Evolutionary conservation across 208 protist genomes (phyloP), one percentile per base, ranked within the genome.

Genomic region (Crithidia expoeki): DNA sequence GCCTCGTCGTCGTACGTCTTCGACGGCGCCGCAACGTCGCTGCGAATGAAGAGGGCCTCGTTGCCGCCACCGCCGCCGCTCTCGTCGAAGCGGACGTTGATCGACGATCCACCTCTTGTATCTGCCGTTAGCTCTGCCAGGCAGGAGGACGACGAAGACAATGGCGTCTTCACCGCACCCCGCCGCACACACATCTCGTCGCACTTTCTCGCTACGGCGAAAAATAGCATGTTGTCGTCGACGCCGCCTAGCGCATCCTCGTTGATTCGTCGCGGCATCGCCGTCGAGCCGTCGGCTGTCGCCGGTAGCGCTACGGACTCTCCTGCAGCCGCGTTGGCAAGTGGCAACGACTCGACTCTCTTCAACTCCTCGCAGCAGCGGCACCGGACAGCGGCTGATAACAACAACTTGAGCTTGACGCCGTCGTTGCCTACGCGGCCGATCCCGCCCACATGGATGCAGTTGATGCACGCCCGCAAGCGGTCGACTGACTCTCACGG

Each of bases 391-490:
- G 42, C 27, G 2, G 10, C 58, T 19, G 58, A 49, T 2, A 33
- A 36, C 51, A 36, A 1, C 28, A 57, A 7, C 30, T 10, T 17
- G 42, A 47, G 42, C n/a, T 17, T 17, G 16, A 47, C 42, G 42
- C 16, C 12, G 16, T 47, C 42, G 42, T 17, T 47, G 42, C 10
- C 27, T 1, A 19, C 59, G 1, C 42, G 59, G 4, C n/a, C 28
- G 0, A 19, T 17, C 0, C 33, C 61, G 49, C 61, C 47, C 21
- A 30, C 61, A 33, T 69, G 64, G 64, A 51, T 14, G 64, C 64
- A 46, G 6, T 28, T 47, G 51, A 51, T 21, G 38, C 1, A 11
- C 28, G 7, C 19, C n/a, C 36, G 52, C 7, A 55, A 56, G 19
- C 52, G 44, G 0, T 72, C 49, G 0, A 25, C 9, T 6, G 56